A percentile compares a stretch with the other conserved stretches of the same genome.
These are phyloP conservation scores for Brassica hybrid DNA, from an alignment of 441 rosid genomes.

Conservation along the genomic window DNA sequence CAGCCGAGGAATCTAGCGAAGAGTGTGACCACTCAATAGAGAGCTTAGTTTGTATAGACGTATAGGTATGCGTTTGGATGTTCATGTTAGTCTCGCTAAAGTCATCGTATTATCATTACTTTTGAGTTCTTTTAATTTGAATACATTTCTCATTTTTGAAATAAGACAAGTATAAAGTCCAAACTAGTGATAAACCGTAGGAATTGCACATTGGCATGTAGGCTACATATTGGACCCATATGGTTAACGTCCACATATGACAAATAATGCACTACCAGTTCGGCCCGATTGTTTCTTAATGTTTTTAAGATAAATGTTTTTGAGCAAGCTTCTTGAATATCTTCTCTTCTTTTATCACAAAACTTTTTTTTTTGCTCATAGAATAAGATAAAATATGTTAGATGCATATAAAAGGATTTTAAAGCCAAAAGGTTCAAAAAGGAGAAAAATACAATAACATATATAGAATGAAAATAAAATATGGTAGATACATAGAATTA, in stretches of 20 bases:
- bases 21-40: conserved; percentile 91
- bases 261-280: neutral
- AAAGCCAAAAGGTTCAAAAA: neutral
- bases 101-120: neutral
- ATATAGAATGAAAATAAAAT: conserved; percentile 2
- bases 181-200: neutral
- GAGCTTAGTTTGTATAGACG: conserved; percentile 20
- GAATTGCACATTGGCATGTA: neutral
- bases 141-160: neutral
- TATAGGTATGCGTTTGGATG: conserved; percentile 21
- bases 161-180: neutral
- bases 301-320: neutral
- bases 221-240: neutral
- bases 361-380: too few species aligned
- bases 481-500: conserved; percentile 14
- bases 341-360: neutral
- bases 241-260: neutral
- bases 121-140: conserved; percentile 3
- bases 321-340: neutral
- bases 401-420: neutral
- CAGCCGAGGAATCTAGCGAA: conserved; percentile 97
- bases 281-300: neutral
- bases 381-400: too few species aligned
- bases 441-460: neutral
- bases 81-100: neutral